A percentile compares a stretch with the other conserved stretches of the same genome.
phyloP scores from a whole-genome alignment of 1,284 basidiomycete species.

The Tranzscheliella williamsii region DNA sequence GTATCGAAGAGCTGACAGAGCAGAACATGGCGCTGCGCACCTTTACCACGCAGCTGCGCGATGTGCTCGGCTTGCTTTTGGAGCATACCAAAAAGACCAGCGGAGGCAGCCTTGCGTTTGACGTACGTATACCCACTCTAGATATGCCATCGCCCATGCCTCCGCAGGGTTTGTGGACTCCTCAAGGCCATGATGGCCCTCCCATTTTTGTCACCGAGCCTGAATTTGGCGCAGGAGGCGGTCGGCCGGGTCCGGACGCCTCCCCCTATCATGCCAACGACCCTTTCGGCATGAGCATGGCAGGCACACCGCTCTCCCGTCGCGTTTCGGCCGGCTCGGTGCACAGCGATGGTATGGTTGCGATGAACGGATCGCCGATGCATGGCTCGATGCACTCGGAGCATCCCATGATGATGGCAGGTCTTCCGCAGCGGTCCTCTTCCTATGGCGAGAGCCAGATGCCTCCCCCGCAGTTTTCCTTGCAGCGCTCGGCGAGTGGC shows the following conservation, averaged over 20 bases:
- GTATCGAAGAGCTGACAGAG: constrained; percentile 46
- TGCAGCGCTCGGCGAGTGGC: constrained; percentile 5
- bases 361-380: constrained; percentile 28
- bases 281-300: constrained; percentile 9
- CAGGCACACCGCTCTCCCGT: constrained; percentile 20
- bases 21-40: constrained; percentile 43
- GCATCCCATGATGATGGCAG: constrained; percentile 14
- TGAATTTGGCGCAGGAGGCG: constrained; percentile 29
- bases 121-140: constrained; percentile 34
- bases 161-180: constrained; percentile 32
- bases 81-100: constrained; percentile 46
- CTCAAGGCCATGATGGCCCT: constrained; percentile 45
- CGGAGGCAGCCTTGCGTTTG: constrained; percentile 43
- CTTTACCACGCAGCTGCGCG: constrained; percentile 33
- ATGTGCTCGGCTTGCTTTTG: constrained; percentile 34
- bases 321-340: constrained; percentile 35
- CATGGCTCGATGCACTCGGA: constrained; percentile 32
- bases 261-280: constrained; percentile 7
- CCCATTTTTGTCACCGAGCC: constrained; percentile 52
- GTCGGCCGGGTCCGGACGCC: constrained; percentile 5
- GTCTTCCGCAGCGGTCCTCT: constrained; percentile 28
- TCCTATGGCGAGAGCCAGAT: constrained; percentile 42
- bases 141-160: constrained; percentile 44
- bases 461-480: constrained; percentile 26
- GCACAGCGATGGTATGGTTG: constrained; percentile 33